Evolutionary conservation across 2,329 filamentous ascomycete species (phyloP).

Genomic region (Pseudogymnoascus verrucosus): DNA sequence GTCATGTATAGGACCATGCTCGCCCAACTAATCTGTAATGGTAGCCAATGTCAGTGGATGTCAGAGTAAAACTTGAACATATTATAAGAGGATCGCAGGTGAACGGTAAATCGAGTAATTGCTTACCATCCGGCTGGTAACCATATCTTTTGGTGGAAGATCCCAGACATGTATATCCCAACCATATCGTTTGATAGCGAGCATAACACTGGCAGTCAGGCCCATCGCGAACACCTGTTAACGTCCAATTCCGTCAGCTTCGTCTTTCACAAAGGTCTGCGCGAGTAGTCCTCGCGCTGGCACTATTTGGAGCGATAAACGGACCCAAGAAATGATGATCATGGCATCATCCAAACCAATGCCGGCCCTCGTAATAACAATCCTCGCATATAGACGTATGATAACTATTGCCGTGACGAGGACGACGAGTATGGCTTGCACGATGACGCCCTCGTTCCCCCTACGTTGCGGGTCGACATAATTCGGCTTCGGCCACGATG

Average conservation of each 20-base stretch:
- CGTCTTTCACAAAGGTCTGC: neutral
- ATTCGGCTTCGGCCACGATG: conserved; percentile 40
- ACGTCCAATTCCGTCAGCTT: neutral
- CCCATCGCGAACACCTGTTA: conserved; percentile 28
- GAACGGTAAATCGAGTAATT: neutral
- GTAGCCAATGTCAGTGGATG: neutral
- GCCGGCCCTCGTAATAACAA: conserved; percentile 34
- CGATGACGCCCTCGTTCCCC: conserved; percentile 34
- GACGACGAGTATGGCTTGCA: conserved; percentile 32
- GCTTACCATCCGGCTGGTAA: neutral
- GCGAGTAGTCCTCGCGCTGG: neutral
- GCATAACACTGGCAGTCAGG: conserved; percentile 28
- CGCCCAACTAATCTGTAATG: neutral
- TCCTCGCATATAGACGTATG: conserved; percentile 40
- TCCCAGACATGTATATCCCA: conserved; percentile 37
- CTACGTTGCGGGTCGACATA: conserved; percentile 37
- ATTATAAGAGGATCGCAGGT: neutral
- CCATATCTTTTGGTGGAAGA: neutral
- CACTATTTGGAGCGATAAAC: neutral
- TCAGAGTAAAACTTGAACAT: neutral
- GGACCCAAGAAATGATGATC: conserved; percentile 35
- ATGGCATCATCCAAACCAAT: conserved; percentile 41
- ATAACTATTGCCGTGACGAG: conserved; percentile 33
- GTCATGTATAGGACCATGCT: conserved; percentile 10
- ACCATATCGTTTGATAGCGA: conserved; percentile 27